Conservation (phyloP, 2,329 filamentous ascomycete species). For the Fusarium neocosmosporiellum region DNA sequence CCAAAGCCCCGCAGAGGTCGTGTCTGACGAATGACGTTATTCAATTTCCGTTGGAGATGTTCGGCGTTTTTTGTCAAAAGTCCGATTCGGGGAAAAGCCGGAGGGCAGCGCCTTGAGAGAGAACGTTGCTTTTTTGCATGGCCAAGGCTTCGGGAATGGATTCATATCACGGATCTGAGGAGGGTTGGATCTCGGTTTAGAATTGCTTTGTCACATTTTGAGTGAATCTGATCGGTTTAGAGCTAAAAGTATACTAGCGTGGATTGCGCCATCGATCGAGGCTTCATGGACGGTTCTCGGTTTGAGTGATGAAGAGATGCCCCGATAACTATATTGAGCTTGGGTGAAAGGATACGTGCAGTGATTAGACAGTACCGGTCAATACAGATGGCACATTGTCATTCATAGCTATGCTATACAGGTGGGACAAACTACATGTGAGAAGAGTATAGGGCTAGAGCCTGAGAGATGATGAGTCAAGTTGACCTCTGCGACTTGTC, state of each 20-base stretch:
- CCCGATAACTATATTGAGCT: background rate
- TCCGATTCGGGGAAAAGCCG: background rate
- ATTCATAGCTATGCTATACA: background rate
- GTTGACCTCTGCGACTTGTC: background rate
- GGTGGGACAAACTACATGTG: background rate
- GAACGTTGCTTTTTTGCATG: background rate
- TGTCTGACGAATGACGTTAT: background rate
- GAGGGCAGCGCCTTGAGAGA: no score
- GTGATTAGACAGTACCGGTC: background rate
- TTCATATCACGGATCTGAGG: background rate
- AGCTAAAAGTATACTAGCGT: background rate
- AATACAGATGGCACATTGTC: background rate
- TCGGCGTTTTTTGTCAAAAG: constrained; percentile 4
- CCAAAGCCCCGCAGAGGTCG: background rate
- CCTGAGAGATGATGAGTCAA: background rate
- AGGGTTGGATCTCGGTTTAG: background rate
- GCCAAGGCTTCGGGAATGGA: background rate
- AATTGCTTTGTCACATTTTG: background rate
- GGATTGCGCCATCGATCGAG: background rate
- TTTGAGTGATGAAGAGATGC: background rate
- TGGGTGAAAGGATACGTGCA: background rate
- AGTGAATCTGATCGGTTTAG: background rate
- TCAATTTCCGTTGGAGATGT: background rate
- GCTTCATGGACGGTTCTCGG: background rate
- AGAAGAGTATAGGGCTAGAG: background rate